Evolutionary conservation across 2,329 filamentous ascomycete genomes (phyloP).

Genomic region (Pseudogymnoascus sp.): DNA sequence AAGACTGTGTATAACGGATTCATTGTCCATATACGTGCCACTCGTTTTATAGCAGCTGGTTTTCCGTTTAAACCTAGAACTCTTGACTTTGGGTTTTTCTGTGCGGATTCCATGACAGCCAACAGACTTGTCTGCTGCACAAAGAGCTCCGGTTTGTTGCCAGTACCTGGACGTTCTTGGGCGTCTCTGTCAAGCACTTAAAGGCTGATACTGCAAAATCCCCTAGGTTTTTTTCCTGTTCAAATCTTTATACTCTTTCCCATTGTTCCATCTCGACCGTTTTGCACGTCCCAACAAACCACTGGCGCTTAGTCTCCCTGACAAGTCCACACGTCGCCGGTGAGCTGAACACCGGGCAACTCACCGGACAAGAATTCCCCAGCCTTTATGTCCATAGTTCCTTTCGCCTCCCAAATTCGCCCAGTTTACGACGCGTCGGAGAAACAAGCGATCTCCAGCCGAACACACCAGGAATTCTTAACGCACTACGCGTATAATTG

Average conservation of each 20-base stretch:
- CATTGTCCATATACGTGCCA: conserved; percentile 7
- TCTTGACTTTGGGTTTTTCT: neutral
- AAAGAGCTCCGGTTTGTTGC: conserved; percentile 3
- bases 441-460: neutral
- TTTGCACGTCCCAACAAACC: neutral
- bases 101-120: neutral
- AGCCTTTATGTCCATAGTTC: neutral
- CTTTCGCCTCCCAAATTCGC: neutral
- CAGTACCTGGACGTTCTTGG: neutral
- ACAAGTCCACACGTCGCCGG: neutral
- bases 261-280: neutral
- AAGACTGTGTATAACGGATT: conserved; percentile 4
- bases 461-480: neutral
- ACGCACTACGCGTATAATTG: neutral
- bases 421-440: neutral
- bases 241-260: neutral
- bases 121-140: neutral
- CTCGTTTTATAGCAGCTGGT: conserved; percentile 4
- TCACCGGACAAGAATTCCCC: neutral
- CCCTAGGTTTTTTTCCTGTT: neutral
- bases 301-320: neutral
- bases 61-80: conserved; percentile 1
- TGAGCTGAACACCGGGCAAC: neutral
- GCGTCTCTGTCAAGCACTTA: neutral
- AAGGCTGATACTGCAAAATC: neutral